These are phyloP conservation scores for Pezicula neosporulosa DNA, from an alignment of 2,329 filamentous ascomycete genomes.

Conservation along the genomic window DNA sequence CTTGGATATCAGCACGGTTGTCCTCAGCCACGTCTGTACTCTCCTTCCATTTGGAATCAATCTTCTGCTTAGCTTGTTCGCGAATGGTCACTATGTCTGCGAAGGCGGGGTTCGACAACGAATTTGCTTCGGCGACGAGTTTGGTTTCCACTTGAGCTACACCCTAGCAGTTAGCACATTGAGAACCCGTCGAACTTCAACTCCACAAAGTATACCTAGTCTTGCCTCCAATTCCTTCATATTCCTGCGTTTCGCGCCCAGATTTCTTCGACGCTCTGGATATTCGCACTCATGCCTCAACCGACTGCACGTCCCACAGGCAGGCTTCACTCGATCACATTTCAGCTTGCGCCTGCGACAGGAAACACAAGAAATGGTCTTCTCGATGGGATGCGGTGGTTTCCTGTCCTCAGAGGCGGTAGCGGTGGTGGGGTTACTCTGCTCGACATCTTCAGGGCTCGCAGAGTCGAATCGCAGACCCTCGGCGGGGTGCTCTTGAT, in stretches of 20 bases:
- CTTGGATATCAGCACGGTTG: neutral
- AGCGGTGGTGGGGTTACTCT: neutral
- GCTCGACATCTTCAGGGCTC: neutral
- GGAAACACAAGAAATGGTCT: conserved; percentile 64
- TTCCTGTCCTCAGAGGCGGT: neutral
- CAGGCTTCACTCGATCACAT: conserved; percentile 59
- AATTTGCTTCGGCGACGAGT: neutral
- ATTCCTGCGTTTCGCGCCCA: conserved; percentile 64
- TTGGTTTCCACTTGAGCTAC: conserved; percentile 7
- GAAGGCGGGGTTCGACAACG: neutral
- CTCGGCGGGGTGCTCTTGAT: neutral
- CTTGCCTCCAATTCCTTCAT: conserved; percentile 74
- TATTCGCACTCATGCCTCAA: conserved; percentile 61
- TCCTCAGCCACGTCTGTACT: neutral
- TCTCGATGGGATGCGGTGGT: neutral
- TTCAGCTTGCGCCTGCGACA: conserved; percentile 83
- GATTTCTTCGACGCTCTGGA: conserved; percentile 65
- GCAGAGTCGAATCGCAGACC: neutral
- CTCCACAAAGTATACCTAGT: conserved; percentile 63
- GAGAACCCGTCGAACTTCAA: neutral
- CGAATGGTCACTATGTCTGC: neutral
- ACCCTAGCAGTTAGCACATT: neutral
- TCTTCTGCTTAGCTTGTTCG: no score
- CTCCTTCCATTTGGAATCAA: neutral
- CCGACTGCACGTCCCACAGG: conserved; percentile 58